Base-by-base conservation (phyloP, 1,284 basidiomycete genomes). In the Ganoderma resinaceum region DNA sequence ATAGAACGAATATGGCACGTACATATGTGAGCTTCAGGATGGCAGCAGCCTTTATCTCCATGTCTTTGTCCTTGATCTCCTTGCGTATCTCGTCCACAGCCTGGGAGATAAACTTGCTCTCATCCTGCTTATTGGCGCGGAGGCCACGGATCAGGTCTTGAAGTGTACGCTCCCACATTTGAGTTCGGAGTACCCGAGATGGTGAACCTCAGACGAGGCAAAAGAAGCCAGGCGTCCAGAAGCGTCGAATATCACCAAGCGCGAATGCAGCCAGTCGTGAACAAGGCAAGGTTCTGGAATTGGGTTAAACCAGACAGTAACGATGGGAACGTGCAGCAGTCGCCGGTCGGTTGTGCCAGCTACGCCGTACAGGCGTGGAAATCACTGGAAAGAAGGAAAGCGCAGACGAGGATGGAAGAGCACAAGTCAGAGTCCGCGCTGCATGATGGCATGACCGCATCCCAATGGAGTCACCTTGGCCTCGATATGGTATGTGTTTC, bases 1-100 rank as follows among this genome's bases (percentile, higher is more conserved):
- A 23, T 29, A n/a, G 26, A 52, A 53, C 43, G 26, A 29, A 20
- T 26, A 31, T 31, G 23, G 31, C 4, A 61, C 20, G 16, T 81
- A 97, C 96, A 83, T 99, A 99, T 76, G 95, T 96, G 72, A 99
- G 90, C 82, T 99, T 99, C 78, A 99, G 86, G 52, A 99, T 90
- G 0, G 96, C 98, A 38, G 89, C 96, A 0, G 96, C 95, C 81
- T 99, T 99, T 74, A 99, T 87, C 73, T 96, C 95, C 94, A 99
- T 97, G 78, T 99, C 98, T 77, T 95, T 96, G 76, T 89, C 91
- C 81, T 91, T 93, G 76, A 99, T 91, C 83, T 99, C 98, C 67
- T 88, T 86, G 69, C 95, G 85, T 75, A 99, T 98, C 84, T 99
- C 92, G 68, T 94, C 91, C 18, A 95, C 89, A 0, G 91, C 93